Evolutionary conservation across 176 grass and related monocot genomes (phyloP), one percentile per base, ranked within the genome.

Genomic region (maize (Zea mays)): DNA sequence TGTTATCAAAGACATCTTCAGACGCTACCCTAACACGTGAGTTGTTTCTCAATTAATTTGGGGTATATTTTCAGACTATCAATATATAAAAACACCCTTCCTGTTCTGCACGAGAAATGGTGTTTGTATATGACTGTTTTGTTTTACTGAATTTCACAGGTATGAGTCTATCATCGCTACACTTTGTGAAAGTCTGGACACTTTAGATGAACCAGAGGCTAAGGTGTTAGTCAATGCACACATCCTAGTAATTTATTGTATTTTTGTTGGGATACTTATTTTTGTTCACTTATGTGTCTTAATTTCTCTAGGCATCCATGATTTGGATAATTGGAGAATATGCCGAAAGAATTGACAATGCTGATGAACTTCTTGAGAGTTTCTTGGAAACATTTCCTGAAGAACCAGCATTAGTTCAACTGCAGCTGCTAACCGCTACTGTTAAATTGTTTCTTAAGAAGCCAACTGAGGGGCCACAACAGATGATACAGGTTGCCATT

Each of bases 281-380:
- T 79, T 50, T 67, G 56, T 70, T 64, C 52, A 71, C 70, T 84
- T 34, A 62, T 8, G 17, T 79, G 38, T 54, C 73, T 52, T 65
- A 43, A 75, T 76, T 80, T 83, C 15, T 50, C 12, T 75, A 99
- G 27, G 27, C 27, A 27, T 27, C 27, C 27, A 27, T 27, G 27
- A 27, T 27, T 27, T 27, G 27, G 27, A 27, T 27, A 27, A 27
- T 27, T 27, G 27, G 27, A 27, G 92, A 99, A 90, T 94, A 99
- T 90, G 96, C 92, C 12, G 96, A 95, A 92, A 95, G 92, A 87
- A 95, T 99, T 81, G 96, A 99, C 70, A 99, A 99, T 93, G 96
- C 96, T 77, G 96, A 99, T 56, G 96, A 99, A 74, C 92, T 95
- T 36, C 92, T 99, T 37, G 96, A 99, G 83, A 99, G 92, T 84